Evolutionary conservation across 2,329 filamentous ascomycete species (phyloP), one percentile per base, ranked within the genome.

Genomic region (Thelonectria discophora): DNA sequence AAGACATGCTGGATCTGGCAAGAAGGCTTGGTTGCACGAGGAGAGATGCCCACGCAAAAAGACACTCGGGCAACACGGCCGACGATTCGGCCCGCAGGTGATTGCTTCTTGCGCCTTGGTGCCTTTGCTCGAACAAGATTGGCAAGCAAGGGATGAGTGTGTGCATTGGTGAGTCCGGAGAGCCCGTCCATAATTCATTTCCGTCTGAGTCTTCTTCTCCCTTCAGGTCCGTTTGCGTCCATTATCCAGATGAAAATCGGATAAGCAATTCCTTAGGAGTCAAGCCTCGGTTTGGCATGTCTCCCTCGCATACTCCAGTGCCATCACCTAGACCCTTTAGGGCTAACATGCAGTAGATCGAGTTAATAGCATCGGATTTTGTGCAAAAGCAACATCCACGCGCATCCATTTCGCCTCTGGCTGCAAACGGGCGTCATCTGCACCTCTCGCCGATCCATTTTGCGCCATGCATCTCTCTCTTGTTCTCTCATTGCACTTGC

Each of bases 1-100:
- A 37, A 63, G 61, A 60, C 61, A 57, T 60, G 53, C 57, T 47
- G 56, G 48, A 63, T 63, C 61, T 60, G 58, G 60, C 48, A 30
- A 49, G 37, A 45, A 47, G 20, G 50, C 24, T 51, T 30, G 46
- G 60, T 53, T n/a, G 21, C 47, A 59, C 55, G 48, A 18, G 59
- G 55, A 56, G 34, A n/a, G 24, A 52, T 60, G 58, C 40, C 20
- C 24, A 3, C 9, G 17, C 46, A 32, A 39, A 27, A 32, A 45
- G 40, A 21, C 46, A 21, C 21, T 42, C 39, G 21, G 39, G n/a
- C 45, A 40, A 47, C 34, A 37, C 34, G 34, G 34, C 34, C 34
- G 15, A 37, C 15, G 34, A 37, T 37, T 37, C 34, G 34, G 34
- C 34, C 34, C 34, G 34, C 34, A 15, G 34, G 34, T 6, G 34